phyloP scores from a whole-genome alignment of 1,139 yeast genomes.

The Pichia sp. region DNA sequence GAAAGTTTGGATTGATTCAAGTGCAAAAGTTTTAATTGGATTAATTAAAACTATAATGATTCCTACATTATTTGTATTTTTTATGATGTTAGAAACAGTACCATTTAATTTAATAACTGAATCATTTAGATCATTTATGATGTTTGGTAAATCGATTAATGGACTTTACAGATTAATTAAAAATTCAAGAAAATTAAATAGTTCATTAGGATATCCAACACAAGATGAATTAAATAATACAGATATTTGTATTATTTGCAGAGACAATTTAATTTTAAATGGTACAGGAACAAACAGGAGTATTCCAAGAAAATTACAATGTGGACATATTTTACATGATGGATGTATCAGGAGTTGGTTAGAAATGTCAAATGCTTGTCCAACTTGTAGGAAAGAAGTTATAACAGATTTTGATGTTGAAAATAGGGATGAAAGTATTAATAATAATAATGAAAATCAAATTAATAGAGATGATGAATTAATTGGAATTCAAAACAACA shows the following conservation, averaged over 20 bases:
- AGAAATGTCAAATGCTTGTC: slow-evolving; percentile 86
- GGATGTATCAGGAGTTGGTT: slow-evolving; percentile 93
- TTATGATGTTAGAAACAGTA: slow-evolving; percentile 41
- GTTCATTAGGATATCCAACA: slow-evolving; percentile 55
- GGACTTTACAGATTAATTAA: slow-evolving; percentile 52
- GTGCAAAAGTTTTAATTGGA: slow-evolving; percentile 49
- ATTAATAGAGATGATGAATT: not conserved
- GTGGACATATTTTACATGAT: slow-evolving; percentile 85
- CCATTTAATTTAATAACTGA: slow-evolving; percentile 70
- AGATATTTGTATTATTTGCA: slow-evolving; percentile 72
- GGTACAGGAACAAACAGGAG: slow-evolving; percentile 35
- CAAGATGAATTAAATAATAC: slow-evolving; percentile 54
- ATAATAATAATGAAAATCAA: not conserved
- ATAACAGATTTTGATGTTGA: too few relatives aligned
- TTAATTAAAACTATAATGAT: slow-evolving; percentile 8
- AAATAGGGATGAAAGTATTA: too few relatives aligned
- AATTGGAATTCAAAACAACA: not conserved
- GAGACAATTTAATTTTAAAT: slow-evolving; percentile 66
- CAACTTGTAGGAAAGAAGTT: slow-evolving; percentile 82
- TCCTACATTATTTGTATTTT: slow-evolving; percentile 36
- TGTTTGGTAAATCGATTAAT: slow-evolving; percentile 41
- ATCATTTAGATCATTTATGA: slow-evolving; percentile 44
- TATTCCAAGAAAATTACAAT: slow-evolving; percentile 67
- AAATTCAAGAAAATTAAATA: slow-evolving; percentile 62
- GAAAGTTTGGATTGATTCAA: slow-evolving; percentile 55